A percentile compares a stretch with the other conserved stretches of the same genome.
phyloP scores from a whole-genome alignment of 1,139 yeast species.

The Blastobotrys elegans region DNA sequence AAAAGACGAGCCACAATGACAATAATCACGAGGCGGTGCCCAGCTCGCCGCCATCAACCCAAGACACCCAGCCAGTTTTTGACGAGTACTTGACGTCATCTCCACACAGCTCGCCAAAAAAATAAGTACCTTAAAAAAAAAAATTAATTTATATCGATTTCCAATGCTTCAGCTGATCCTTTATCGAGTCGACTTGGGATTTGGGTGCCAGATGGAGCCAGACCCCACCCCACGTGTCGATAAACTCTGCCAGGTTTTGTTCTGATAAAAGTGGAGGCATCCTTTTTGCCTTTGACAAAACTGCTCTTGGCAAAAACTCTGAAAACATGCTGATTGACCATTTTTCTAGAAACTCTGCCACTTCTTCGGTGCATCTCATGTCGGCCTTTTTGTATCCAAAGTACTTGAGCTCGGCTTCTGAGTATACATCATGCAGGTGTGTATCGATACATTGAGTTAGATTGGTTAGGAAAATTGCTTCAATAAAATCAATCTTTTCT shows the following conservation, averaged over 20 bases:
- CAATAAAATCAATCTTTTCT: constrained; percentile 5
- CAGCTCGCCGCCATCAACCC: neutral
- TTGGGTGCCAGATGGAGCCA: constrained; percentile 14
- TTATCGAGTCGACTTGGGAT: neutral
- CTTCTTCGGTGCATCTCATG: constrained; percentile 40
- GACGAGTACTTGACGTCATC: neutral
- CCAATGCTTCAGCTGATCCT: constrained; percentile 4
- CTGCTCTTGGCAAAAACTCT: constrained; percentile 30
- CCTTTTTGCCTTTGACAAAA: constrained; percentile 20
- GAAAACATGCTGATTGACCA: constrained; percentile 59
- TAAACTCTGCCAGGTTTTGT: constrained; percentile 4
- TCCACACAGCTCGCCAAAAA: neutral
- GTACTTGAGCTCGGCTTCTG: constrained; percentile 48
- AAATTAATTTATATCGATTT: neutral
- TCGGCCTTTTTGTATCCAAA: constrained; percentile 42
- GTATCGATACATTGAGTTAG: constrained; percentile 46
- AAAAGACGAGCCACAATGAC: too few relatives aligned
- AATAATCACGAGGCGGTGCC: too few relatives aligned
- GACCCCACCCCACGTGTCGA: constrained; percentile 14
- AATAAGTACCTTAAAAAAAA: constrained; percentile 1
- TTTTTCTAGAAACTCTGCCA: constrained; percentile 41
- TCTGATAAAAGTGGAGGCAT: constrained; percentile 4
- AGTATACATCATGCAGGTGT: constrained; percentile 53
- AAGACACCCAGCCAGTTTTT: neutral
- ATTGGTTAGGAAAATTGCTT: constrained; percentile 4